A percentile compares a stretch with the other conserved stretches of the same genome.
These are phyloP conservation scores for Hypoxylon sp. DNA, from an alignment of 2,329 filamentous ascomycete genomes.

Conservation along the genomic window DNA sequence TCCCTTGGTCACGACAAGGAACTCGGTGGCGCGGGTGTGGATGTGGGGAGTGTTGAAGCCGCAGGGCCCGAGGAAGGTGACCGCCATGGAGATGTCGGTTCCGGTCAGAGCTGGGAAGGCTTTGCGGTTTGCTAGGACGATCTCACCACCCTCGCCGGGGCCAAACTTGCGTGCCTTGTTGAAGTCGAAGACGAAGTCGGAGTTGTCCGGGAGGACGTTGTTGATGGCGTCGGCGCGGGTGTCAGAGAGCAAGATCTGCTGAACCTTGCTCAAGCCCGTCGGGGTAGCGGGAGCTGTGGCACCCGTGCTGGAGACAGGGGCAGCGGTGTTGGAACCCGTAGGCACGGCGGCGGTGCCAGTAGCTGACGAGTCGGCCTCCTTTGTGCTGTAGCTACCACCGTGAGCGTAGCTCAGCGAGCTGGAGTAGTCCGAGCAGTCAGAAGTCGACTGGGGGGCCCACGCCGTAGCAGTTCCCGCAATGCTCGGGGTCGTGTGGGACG, in stretches of 20 bases:
- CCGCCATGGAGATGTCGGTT: slow-evolving; percentile 65
- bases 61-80: slow-evolving; percentile 67
- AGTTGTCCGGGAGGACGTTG: slow-evolving; percentile 60
- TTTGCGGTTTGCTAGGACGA: slow-evolving; percentile 68
- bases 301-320: slow-evolving; percentile 34
- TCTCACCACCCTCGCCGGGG: slow-evolving; percentile 62
- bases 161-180: slow-evolving; percentile 51
- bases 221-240: slow-evolving; percentile 61
- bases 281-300: slow-evolving; percentile 24
- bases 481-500: not conserved
- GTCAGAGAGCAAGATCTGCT: slow-evolving; percentile 59
- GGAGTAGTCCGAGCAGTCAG: slow-evolving; percentile 16
- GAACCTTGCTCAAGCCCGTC: slow-evolving; percentile 53
- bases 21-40: slow-evolving; percentile 68
- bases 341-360: slow-evolving; percentile 9
- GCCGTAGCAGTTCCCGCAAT: slow-evolving; percentile 11
- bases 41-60: slow-evolving; percentile 71
- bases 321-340: slow-evolving; percentile 21
- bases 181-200: slow-evolving; percentile 67
- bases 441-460: slow-evolving; percentile 2
- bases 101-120: slow-evolving; percentile 70
- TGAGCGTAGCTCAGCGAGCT: slow-evolving; percentile 29
- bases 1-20: slow-evolving; percentile 66
- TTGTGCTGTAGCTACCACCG: not conserved
- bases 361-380: not conserved